Conservation (phyloP, 2,329 filamentous ascomycete species). For the Exutisphaerella laricina region DNA sequence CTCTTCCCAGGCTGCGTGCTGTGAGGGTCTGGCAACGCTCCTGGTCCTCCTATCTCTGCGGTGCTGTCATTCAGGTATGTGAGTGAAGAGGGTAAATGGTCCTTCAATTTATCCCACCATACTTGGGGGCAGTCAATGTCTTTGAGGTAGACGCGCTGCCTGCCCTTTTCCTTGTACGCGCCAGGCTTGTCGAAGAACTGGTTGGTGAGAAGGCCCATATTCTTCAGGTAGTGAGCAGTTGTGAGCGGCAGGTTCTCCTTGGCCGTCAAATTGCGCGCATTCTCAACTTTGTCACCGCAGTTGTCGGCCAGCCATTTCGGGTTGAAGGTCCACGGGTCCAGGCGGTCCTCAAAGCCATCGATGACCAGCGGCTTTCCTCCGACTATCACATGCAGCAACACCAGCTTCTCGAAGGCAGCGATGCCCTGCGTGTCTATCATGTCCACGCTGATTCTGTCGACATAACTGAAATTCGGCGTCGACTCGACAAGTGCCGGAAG, state of each 20-base stretch:
- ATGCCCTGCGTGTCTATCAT: slow-evolving; percentile 73
- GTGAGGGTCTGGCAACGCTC: slow-evolving; percentile 46
- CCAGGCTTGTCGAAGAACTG: slow-evolving; percentile 64
- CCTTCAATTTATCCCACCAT: slow-evolving; percentile 75
- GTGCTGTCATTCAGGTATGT: slow-evolving; percentile 87
- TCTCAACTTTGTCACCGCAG: slow-evolving; percentile 76
- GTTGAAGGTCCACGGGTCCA: slow-evolving; percentile 75
- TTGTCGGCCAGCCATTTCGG: slow-evolving; percentile 72
- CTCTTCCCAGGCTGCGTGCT: slow-evolving; percentile 39
- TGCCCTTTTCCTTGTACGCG: slow-evolving; percentile 71
- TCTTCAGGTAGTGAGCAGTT: slow-evolving; percentile 82
- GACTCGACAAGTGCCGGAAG: slow-evolving; percentile 68
- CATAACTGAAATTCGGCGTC: slow-evolving; percentile 81
- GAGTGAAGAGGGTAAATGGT: slow-evolving; percentile 71
- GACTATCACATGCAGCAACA: slow-evolving; percentile 74
- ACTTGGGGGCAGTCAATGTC: slow-evolving; percentile 90
- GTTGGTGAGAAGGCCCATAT: slow-evolving; percentile 75
- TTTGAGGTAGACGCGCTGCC: slow-evolving; percentile 89
- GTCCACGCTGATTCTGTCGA: slow-evolving; percentile 68
- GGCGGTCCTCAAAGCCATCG: slow-evolving; percentile 72
- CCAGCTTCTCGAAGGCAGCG: slow-evolving; percentile 77
- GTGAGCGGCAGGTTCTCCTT: slow-evolving; percentile 76
- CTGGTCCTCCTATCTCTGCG: slow-evolving; percentile 51
- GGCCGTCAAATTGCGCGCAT: slow-evolving; percentile 71
- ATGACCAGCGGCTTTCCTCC: slow-evolving; percentile 86